Conservation (phyloP, 768 basidiomycete species). For the Candolleomyces efflorescens region DNA sequence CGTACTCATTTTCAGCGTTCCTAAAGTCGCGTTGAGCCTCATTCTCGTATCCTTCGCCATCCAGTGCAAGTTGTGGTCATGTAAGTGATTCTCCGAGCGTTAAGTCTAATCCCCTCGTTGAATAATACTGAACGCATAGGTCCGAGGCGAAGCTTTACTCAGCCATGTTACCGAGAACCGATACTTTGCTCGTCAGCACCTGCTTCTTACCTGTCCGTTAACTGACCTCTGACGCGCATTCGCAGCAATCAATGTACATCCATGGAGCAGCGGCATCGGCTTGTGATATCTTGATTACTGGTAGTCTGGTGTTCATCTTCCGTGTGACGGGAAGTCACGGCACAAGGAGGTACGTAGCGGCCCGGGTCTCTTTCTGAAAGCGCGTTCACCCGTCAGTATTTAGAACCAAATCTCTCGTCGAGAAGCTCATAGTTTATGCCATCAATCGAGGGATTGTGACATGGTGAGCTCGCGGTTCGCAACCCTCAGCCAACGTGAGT, state of each 20-base stretch:
- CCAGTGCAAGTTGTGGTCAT: background rate
- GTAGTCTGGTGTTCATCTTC: background rate
- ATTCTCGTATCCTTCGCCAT: background rate
- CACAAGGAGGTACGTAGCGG: background rate
- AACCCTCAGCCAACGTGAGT: no score
- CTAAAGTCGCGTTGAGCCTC: background rate
- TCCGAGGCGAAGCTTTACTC: background rate
- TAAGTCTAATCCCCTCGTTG: background rate
- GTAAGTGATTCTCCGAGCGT: background rate
- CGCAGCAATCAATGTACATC: background rate
- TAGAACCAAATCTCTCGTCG: background rate
- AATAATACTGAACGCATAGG: background rate
- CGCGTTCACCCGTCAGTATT: no score
- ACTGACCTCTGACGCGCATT: background rate
- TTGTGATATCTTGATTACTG: background rate
- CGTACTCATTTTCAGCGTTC: background rate
- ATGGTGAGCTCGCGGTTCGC: background rate
- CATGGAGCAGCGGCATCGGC: background rate
- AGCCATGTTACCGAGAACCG: background rate
- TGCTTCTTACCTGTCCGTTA: no score
- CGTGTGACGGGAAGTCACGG: background rate
- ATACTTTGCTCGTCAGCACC: no score
- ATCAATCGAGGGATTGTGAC: slow-evolving; percentile 1
- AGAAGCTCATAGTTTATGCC: background rate
- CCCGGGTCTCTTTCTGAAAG: no score